Evolutionary conservation across 2,329 filamentous ascomycete genomes (phyloP).

Genomic region (Colletotrichum sp.): DNA sequence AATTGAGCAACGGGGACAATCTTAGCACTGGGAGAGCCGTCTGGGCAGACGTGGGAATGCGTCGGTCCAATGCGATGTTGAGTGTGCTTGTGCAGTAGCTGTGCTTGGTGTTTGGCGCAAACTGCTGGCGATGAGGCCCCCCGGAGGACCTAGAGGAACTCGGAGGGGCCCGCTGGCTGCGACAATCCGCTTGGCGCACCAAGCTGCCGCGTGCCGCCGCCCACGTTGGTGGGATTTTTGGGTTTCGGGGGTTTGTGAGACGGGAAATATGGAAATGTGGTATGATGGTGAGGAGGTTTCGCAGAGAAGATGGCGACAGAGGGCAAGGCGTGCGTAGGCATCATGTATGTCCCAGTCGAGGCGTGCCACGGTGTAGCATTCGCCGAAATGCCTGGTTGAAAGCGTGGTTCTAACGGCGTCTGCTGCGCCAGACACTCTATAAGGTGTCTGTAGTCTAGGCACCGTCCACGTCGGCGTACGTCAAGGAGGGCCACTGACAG

Average conservation of each 20-base stretch:
- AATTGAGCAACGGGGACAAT: background rate
- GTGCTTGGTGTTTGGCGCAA: background rate
- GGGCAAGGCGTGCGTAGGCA: background rate
- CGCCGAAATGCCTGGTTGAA: background rate
- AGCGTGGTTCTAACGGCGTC: background rate
- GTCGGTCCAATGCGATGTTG: background rate
- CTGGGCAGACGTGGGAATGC: slow-evolving; percentile 20
- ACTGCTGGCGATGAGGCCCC: background rate
- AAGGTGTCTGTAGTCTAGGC: background rate
- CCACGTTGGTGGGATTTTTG: slow-evolving; percentile 8
- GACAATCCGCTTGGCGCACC: slow-evolving; percentile 15
- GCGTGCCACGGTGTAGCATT: background rate
- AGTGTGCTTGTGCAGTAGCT: background rate
- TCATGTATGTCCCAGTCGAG: background rate
- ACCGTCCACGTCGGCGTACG: background rate
- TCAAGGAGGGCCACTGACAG: background rate
- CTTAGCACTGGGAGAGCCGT: slow-evolving; percentile 6
- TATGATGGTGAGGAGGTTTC: background rate
- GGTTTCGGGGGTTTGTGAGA: background rate
- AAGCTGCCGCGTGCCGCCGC: background rate
- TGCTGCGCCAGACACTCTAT: background rate
- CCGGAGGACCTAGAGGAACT: background rate
- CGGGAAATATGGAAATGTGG: background rate
- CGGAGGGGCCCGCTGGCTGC: background rate
- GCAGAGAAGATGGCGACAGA: background rate